A percentile compares a stretch with the other conserved stretches of the same genome.
These are phyloP conservation scores for Solidago caesia DNA, from an alignment of 129 eudicot genomes.

Conservation along the genomic window DNA sequence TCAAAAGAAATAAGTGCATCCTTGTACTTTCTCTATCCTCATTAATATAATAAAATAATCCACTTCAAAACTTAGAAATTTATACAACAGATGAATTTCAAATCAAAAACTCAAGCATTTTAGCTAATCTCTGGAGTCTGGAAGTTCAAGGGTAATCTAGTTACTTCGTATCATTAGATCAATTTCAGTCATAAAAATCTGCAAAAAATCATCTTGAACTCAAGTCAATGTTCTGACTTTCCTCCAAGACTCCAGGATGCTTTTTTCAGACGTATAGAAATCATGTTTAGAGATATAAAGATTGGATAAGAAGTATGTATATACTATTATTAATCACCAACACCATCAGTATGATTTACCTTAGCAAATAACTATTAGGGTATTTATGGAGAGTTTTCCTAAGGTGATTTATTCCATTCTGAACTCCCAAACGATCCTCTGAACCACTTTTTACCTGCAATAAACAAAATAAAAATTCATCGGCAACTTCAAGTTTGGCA, in stretches of 20 bases:
- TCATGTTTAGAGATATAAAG: constrained; percentile 9
- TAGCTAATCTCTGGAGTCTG: background rate
- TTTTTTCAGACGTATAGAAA: no score
- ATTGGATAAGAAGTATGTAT: background rate
- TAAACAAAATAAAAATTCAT: constrained; percentile 1
- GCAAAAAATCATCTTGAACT: background rate
- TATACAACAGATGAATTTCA: background rate
- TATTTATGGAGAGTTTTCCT: constrained; percentile 70
- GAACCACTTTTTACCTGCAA: constrained; percentile 68
- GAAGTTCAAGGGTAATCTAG: background rate
- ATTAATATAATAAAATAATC: background rate
- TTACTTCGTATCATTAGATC: background rate
- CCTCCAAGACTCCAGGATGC: background rate
- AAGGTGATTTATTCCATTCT: constrained; percentile 73
- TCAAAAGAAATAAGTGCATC: background rate
- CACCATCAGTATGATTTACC: constrained; percentile 43
- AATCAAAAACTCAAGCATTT: background rate
- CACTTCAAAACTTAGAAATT: background rate
- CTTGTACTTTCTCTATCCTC: constrained; percentile 1
- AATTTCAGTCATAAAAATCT: background rate
- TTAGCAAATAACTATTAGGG: constrained; percentile 62
- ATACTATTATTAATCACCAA: background rate
- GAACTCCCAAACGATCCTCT: constrained; percentile 46
- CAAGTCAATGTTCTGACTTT: background rate
- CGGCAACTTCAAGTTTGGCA: constrained; percentile 21